Evolutionary conservation across 345 rosid genomes (phyloP).

Genomic region (Mangifera indica): DNA sequence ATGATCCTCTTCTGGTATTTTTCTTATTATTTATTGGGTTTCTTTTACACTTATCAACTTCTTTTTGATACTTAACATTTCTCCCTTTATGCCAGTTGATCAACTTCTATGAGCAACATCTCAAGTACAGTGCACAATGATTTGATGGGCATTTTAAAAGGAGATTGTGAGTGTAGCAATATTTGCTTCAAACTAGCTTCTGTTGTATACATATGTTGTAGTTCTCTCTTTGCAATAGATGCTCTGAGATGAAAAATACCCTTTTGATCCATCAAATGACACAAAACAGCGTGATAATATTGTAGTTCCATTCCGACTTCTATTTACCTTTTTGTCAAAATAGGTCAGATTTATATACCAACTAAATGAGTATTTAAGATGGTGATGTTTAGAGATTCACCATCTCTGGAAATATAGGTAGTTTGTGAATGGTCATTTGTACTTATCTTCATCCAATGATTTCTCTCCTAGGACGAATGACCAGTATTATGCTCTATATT

Average conservation of each 20-base stretch:
- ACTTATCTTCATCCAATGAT: neutral
- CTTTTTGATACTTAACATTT: neutral
- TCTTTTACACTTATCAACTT: slow-evolving; percentile 1
- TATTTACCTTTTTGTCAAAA: slow-evolving; percentile 10
- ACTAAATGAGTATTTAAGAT: neutral
- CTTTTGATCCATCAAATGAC: neutral
- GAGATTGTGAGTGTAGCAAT: slow-evolving; percentile 5
- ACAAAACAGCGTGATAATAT: slow-evolving; percentile 1
- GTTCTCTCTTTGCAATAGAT: slow-evolving; percentile 23
- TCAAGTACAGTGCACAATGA: slow-evolving; percentile 63
- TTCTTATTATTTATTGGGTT: neutral
- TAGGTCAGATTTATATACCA: slow-evolving; percentile 10
- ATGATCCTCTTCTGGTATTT: slow-evolving; percentile 82
- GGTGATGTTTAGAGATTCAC: slow-evolving; percentile 11
- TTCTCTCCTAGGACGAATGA: neutral
- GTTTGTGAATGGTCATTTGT: too few relatives aligned
- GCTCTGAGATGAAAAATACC: slow-evolving; percentile 10
- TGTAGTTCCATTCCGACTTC: slow-evolving; percentile 8
- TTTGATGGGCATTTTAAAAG: slow-evolving; percentile 13
- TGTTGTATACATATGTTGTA: slow-evolving; percentile 25
- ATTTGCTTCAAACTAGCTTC: slow-evolving; percentile 14
- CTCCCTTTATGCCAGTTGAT: slow-evolving; percentile 54
- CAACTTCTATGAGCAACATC: slow-evolving; percentile 88
- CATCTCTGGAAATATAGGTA: neutral
- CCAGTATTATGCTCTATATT: neutral